Conservation (phyloP, 2,329 filamentous ascomycete species). For the Penicillium sp. region DNA sequence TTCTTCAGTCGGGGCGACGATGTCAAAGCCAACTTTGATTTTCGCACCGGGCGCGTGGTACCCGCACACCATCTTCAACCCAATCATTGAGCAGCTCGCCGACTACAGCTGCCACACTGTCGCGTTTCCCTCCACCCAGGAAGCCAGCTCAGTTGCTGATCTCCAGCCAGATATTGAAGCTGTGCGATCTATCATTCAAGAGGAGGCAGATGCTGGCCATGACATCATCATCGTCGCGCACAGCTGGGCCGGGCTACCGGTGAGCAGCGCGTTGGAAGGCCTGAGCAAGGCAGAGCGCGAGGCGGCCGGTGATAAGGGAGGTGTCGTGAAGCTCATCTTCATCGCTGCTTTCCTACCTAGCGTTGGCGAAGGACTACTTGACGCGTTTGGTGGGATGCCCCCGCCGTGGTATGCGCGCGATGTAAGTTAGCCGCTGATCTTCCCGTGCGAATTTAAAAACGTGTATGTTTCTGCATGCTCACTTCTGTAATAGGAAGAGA, state of each 20-base stretch:
- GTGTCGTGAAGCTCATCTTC: slow-evolving; percentile 36
- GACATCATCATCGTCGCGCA: slow-evolving; percentile 35
- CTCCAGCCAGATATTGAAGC: slow-evolving; percentile 34
- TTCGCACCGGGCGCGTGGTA: slow-evolving; percentile 36
- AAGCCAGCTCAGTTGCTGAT: slow-evolving; percentile 22
- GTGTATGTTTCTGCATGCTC: not conserved
- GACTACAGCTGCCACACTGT: slow-evolving; percentile 25
- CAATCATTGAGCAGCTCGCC: slow-evolving; percentile 24
- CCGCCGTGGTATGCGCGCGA: slow-evolving; percentile 32
- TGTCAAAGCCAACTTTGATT: slow-evolving; percentile 32
- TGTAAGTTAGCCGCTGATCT: slow-evolving; percentile 21
- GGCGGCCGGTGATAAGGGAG: slow-evolving; percentile 29
- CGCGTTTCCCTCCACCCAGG: slow-evolving; percentile 31
- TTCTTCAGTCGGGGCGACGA: not conserved
- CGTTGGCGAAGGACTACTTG: slow-evolving; percentile 32
- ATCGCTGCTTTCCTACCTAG: slow-evolving; percentile 37
- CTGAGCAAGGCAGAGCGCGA: slow-evolving; percentile 32
- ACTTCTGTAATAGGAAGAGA: slow-evolving; percentile 14
- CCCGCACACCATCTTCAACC: slow-evolving; percentile 30
- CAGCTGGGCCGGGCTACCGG: slow-evolving; percentile 40
- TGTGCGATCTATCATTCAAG: slow-evolving; percentile 32
- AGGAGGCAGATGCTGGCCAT: slow-evolving; percentile 29
- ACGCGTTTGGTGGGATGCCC: slow-evolving; percentile 28
- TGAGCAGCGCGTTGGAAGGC: slow-evolving; percentile 35
- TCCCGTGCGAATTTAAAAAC: not conserved